Base-by-base conservation (phyloP, 768 basidiomycete genomes). In the Boletus rufocinnamomeus region DNA sequence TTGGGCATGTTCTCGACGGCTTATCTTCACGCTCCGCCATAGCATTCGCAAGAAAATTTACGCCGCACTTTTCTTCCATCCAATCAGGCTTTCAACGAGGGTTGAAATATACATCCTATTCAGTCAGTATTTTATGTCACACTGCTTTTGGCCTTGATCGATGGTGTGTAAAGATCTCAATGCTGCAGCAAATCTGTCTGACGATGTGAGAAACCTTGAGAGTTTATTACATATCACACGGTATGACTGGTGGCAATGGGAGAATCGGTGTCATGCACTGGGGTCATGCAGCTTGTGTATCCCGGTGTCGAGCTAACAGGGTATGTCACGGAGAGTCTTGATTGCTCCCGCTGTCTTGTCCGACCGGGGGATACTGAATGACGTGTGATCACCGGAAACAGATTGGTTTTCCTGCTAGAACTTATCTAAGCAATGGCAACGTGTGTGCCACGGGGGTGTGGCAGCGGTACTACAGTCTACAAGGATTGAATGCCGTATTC, bases 21-120 rank as follows among this genome's bases (percentile, higher is more conserved):
- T 51, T 32, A 38, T 32, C 6, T 32, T 52, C 37, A 16, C 2
- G 21, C 6, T 19, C 17, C 16, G 27, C 14, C 34, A 28, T 27
- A 13, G 6, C 37, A 28, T 28, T 47, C 3, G 3, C 5, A 19
- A 13, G 46, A 13, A 11, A 6, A 6, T 13, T 30, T 28, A 23
- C 28, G 21, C 14, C 13, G 4, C 11, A 28, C 23, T 4, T 23
- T 23, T 19, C 21, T 21, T 30, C 38, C 25, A 13, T 30, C 43
- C 28, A 55, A 44, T 38, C 56, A 25, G n/a, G 25, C n/a, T 5
- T 27, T 10, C n/a, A n/a, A n/a, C n/a, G 19, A 40, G 16, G 38
- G 30, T 21, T 48, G 28, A 60, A 52, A 16, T 2, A 21, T 52
- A 17, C 49, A 46, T 35, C 58, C 55, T 50, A 9, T 37, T 34